Base-by-base conservation (phyloP, 192 early-diverging fungal species). In the Chytriomyces sp. region DNA sequence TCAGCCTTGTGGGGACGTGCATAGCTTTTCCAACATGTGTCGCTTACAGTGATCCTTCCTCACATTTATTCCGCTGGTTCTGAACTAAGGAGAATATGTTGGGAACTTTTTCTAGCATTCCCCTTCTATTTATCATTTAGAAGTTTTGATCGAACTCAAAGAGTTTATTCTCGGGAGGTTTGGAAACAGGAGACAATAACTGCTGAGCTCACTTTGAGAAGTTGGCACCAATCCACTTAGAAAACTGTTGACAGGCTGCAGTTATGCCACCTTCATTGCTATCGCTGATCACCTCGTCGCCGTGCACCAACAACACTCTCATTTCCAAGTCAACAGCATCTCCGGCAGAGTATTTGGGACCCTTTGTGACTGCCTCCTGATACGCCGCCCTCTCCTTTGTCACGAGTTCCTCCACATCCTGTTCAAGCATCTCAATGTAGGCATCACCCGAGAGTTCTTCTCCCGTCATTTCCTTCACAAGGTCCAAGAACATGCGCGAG, bases 281-380 rank as follows among this genome's bases (percentile, higher is more conserved):
- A 56, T 78, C 77, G 1, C 59, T 31, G 33, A 78, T 69, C 17
- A 78, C 77, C 25, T 73, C 55, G 49, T 78, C 77, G 28, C 77
- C 77, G 32, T 78, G 77, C 3, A 78, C 77, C 10, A 78, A 39
- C 52, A 72, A 40, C 10, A 78, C 77, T 10, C 59, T 6, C 77
- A 78, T 78, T 49, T 78, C 60, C 56, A 78, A 63, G 55, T 78
- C 77, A 26, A 78, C 73, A 33, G 34, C 41, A 36, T 75, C 73
- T 39, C 69, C 71, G 4, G 66, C 32, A 25, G 59, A 59, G 53
- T 52, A 78, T 38, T 71, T 78, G 12, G 77, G 77, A 5, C 77
- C 77, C 31, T 30, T 59, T 25, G 40, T 26, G 36, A 78, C 17
- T 10, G 73, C 77, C 33, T 78, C 69, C 32, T 64, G 67, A 52